Evolutionary conservation across 2,329 filamentous ascomycete genomes (phyloP).

Genomic region (Trichophyton simii): DNA sequence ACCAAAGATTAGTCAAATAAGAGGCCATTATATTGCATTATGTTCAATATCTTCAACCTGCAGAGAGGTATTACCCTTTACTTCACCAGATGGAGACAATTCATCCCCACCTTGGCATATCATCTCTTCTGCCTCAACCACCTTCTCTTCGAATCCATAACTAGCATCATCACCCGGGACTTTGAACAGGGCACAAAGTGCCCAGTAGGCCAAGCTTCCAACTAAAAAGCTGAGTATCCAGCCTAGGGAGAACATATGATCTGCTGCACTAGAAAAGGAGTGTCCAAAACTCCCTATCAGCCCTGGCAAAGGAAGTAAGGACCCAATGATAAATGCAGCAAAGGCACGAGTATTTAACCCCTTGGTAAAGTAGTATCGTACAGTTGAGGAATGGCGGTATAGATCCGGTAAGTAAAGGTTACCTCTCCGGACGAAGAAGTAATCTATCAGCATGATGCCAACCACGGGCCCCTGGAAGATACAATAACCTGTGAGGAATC

Average conservation of each 20-base stretch:
- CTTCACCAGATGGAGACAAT: not conserved
- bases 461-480: constrained; percentile 16
- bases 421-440: constrained; percentile 22
- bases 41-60: not conserved
- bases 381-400: constrained; percentile 18
- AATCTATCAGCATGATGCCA: constrained; percentile 27
- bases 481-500: constrained; percentile 16
- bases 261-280: constrained; percentile 11
- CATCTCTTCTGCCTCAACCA: constrained; percentile 8
- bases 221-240: constrained; percentile 18
- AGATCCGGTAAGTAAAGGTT: constrained; percentile 24
- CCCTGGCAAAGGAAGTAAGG: constrained; percentile 16
- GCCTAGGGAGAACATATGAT: constrained; percentile 17
- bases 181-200: constrained; percentile 11
- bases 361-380: constrained; percentile 24
- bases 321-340: constrained; percentile 16
- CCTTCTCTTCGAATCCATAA: constrained; percentile 8
- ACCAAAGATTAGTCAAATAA: not conserved
- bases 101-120: not conserved
- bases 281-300: constrained; percentile 14
- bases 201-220: constrained; percentile 13
- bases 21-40: not conserved
- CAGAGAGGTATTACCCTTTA: not conserved
- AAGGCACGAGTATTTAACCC: constrained; percentile 22
- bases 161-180: constrained; percentile 9